Percentiles rank a stretch among this genome's conserved stretches.
Evolutionary conservation across 495 filamentous ascomycete species (phyloP).

Genomic region (Aspergillus asperescens): DNA sequence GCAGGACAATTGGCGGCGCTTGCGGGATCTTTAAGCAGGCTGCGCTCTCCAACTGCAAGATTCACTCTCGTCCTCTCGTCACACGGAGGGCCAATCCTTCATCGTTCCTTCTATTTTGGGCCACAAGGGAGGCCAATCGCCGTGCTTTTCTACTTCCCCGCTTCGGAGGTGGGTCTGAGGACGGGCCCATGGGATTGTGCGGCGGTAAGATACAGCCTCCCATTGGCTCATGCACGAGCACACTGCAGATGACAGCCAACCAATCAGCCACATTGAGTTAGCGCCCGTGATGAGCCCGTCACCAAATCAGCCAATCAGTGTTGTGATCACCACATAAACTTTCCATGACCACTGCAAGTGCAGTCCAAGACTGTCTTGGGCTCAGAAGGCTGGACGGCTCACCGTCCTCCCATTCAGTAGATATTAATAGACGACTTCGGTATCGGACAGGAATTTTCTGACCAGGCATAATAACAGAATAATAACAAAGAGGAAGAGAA

Average conservation of each 20-base stretch:
- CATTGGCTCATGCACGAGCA: neutral
- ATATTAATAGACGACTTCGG: too few species aligned
- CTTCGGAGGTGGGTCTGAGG: neutral
- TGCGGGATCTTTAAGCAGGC: slow-evolving; percentile 13
- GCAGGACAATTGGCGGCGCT: slow-evolving; percentile 16
- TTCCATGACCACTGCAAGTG: neutral
- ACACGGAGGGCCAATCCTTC: too few species aligned
- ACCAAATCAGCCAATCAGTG: neutral
- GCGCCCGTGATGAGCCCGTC: slow-evolving; percentile 12
- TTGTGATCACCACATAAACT: slow-evolving; percentile 1
- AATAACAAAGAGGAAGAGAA: too few species aligned
- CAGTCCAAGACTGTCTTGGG: neutral
- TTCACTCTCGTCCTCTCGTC: slow-evolving; percentile 10
- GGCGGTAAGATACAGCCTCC: neutral
- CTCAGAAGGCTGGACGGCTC: neutral
- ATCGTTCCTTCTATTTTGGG: slow-evolving; percentile 10
- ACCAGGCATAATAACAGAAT: too few species aligned
- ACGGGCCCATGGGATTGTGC: neutral
- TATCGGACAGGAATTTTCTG: too few species aligned
- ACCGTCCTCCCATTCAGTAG: too few species aligned
- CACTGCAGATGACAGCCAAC: slow-evolving; percentile 2
- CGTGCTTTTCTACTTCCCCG: neutral
- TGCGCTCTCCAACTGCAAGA: neutral
- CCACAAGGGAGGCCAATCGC: neutral
- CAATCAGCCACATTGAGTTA: slow-evolving; percentile 4